Evolutionary conservation across 768 basidiomycete genomes (phyloP).

Genomic region (Kwoniella sp.): DNA sequence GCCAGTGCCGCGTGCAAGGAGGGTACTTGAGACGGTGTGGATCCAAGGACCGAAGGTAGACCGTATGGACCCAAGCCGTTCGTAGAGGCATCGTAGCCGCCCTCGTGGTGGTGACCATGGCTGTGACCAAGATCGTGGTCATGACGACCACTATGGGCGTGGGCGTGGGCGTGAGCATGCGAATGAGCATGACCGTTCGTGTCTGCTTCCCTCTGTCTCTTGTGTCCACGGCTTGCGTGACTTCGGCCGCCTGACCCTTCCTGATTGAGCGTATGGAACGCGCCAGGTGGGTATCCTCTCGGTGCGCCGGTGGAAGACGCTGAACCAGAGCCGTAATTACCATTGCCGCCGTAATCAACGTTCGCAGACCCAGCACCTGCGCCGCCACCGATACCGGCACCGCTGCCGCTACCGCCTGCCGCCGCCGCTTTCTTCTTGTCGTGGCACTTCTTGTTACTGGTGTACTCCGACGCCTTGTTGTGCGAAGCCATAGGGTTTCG

Average conservation of each 20-base stretch:
- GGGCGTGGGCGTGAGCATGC: not conserved
- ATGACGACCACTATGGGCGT: too few relatives aligned
- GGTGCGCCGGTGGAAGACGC: not conserved
- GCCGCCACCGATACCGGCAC: too few relatives aligned
- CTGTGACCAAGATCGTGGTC: too few relatives aligned
- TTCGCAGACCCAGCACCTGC: not conserved
- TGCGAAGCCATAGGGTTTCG: slow-evolving; percentile 55
- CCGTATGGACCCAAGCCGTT: not conserved
- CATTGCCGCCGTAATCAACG: slow-evolving; percentile 16
- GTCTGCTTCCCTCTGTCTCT: not conserved
- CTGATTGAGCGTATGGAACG: slow-evolving; percentile 16
- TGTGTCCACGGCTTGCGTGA: not conserved
- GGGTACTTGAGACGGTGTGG: not conserved
- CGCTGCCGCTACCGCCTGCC: not conserved
- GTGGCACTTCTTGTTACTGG: slow-evolving; percentile 36
- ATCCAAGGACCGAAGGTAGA: not conserved
- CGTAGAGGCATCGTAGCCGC: not conserved
- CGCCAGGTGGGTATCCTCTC: slow-evolving; percentile 27
- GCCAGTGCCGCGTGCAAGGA: not conserved
- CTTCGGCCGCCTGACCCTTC: not conserved
- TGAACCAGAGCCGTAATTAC: not conserved
- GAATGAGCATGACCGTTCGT: not conserved
- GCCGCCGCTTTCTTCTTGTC: slow-evolving; percentile 11
- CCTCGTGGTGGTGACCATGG: not conserved
- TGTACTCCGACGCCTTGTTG: slow-evolving; percentile 55